A percentile compares a stretch with the other conserved stretches of the same genome.
phyloP scores from a whole-genome alignment of 2,329 filamentous ascomycete genomes.

The Macrophomina pseudophaseolina region DNA sequence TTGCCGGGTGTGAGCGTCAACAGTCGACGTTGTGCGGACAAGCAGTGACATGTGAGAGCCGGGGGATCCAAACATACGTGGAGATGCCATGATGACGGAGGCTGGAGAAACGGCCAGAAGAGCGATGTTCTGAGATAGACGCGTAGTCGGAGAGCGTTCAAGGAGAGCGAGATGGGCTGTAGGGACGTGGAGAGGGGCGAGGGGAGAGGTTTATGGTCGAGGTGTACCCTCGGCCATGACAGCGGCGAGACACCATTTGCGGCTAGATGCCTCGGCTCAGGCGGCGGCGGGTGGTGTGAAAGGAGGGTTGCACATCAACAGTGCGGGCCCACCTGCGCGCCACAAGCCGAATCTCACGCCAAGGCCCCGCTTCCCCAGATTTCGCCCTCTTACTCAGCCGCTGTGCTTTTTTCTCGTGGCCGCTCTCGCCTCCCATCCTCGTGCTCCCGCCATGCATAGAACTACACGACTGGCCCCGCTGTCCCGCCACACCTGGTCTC shows the following conservation, averaged over 20 bases:
- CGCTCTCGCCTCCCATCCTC: not conserved
- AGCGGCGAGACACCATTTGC: conserved; percentile 2
- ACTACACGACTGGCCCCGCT: not conserved
- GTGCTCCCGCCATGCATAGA: not conserved
- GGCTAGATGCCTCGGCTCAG: conserved; percentile 18
- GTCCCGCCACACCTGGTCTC: not conserved
- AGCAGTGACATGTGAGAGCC: conserved; percentile 26
- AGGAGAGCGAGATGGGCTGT: conserved; percentile 1
- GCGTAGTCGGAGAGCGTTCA: conserved; percentile 3
- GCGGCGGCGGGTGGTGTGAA: not conserved
- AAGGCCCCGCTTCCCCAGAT: conserved; percentile 15
- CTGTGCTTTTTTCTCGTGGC: conserved; percentile 1
- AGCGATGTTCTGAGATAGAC: conserved; percentile 2
- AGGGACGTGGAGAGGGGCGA: conserved; percentile 15
- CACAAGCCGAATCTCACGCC: conserved; percentile 7
- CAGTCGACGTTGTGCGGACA: not conserved
- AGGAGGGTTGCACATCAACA: not conserved
- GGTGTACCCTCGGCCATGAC: conserved; percentile 18
- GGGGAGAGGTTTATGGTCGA: conserved; percentile 27
- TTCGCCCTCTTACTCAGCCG: conserved; percentile 10
- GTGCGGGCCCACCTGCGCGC: conserved; percentile 4
- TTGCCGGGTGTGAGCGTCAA: not conserved
- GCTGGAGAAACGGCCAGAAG: conserved; percentile 8
- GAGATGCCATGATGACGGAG: conserved; percentile 70
- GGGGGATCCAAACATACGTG: conserved; percentile 65